A percentile compares a stretch with the other conserved stretches of the same genome.
Evolutionary conservation across 1,284 basidiomycete genomes (phyloP).

Genomic region (Microbotryomycetes sp.): DNA sequence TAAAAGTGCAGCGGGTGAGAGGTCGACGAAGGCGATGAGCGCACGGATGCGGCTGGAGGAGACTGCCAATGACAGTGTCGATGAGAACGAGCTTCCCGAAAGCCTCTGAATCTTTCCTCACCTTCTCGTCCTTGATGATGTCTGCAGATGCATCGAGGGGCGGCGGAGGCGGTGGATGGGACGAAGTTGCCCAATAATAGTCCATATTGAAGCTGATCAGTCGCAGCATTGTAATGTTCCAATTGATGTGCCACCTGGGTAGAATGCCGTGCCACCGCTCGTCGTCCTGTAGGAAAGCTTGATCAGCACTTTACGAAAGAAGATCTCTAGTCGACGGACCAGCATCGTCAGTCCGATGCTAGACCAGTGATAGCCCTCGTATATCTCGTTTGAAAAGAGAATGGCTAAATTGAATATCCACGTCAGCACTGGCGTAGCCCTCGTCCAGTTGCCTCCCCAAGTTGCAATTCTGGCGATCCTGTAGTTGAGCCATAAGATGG

Average conservation of each 20-base stretch:
- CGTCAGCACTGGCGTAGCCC: constrained; percentile 49
- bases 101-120: constrained; percentile 36
- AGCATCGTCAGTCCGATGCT: constrained; percentile 51
- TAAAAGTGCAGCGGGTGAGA: constrained; percentile 50
- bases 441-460: constrained; percentile 43
- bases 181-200: constrained; percentile 62
- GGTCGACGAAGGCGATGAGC: neutral
- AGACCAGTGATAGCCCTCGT: constrained; percentile 69
- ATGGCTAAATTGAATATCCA: constrained; percentile 71
- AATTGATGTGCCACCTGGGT: constrained; percentile 87
- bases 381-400: constrained; percentile 70
- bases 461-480: constrained; percentile 50
- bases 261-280: constrained; percentile 53
- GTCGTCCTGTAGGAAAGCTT: constrained; percentile 57
- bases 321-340: constrained; percentile 39
- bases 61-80: neutral
- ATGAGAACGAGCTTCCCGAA: constrained; percentile 17
- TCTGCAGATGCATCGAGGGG: neutral
- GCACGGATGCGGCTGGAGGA: neutral
- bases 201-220: constrained; percentile 90
- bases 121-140: too few species aligned
- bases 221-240: constrained; percentile 95
- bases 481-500: constrained; percentile 67
- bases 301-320: neutral
- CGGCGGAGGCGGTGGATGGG: neutral